Evolutionary conservation across 1,139 yeast species (phyloP), one percentile per base, ranked within the genome.

Genomic region (Sporopachydermia cereana): DNA sequence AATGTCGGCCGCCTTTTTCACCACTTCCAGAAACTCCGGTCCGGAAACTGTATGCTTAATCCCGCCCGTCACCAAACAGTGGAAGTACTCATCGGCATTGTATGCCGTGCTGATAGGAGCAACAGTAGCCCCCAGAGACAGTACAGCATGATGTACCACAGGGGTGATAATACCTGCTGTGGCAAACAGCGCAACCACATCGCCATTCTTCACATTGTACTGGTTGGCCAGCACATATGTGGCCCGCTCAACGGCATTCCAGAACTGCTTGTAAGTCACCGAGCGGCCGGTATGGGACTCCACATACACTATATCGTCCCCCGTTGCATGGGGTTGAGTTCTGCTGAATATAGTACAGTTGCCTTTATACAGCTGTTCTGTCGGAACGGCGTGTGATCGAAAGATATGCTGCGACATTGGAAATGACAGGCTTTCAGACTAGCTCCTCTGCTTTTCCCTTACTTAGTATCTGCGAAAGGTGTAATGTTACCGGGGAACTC

Each of bases 301-400:
- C 39, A 34, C 39, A 34, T 34, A 34, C 9, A 12, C 18, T 16
- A 34, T 21, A 7, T 34, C 39, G 17, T 34, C 39, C 12, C 22
- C 9, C 18, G 9, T 7, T 9, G 39, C 9, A n/a, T 34, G 39
- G 20, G 39, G 39, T n/a, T 34, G 39, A 20, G 9, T 34, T 34
- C 39, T 34, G 39, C 39, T 34, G 39, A 16, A 34, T 7, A 34
- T 9, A 7, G 39, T 16, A 21, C 39, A 34, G 39, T 34, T 34
- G 9, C 39, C 39, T n/a, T n/a, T 5, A 21, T 12, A 34, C 5
- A 34, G 22, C 22, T 34, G 39, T n/a, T 16, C 39, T 12, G 12
- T 5, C 22, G 39, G 60, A 3, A 71, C 62, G 1, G 69, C 63
- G 27, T 7, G 18, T 21, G 39, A 5, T 7, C 39, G 39, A 12